phyloP scores from a whole-genome alignment of 768 basidiomycete genomes.

The Mycena filopes region DNA sequence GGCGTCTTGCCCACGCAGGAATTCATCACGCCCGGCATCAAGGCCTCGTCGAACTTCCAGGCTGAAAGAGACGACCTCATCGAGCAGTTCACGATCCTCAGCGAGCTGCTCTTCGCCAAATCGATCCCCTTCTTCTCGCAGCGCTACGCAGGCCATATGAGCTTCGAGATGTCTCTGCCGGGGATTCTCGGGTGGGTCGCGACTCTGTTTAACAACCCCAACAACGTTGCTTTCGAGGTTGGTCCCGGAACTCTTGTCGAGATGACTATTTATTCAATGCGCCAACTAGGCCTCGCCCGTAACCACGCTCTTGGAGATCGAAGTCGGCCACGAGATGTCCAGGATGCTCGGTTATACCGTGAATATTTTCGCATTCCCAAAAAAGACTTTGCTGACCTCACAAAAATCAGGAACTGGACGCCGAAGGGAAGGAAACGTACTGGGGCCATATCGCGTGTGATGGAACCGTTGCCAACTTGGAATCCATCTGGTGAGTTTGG shows the following conservation, averaged over 20 bases:
- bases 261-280: too few species aligned
- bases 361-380: neutral
- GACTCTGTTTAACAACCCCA: slow-evolving; percentile 50
- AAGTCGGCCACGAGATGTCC: slow-evolving; percentile 52
- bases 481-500: slow-evolving; percentile 53
- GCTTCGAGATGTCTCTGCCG: slow-evolving; percentile 45
- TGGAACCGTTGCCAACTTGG: slow-evolving; percentile 58
- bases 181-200: slow-evolving; percentile 42
- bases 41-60: slow-evolving; percentile 34
- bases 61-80: slow-evolving; percentile 27
- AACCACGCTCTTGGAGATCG: slow-evolving; percentile 51
- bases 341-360: slow-evolving; percentile 51
- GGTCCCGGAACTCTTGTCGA: too few species aligned
- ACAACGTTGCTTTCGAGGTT: slow-evolving; percentile 56
- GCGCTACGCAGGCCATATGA: slow-evolving; percentile 54
- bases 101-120: slow-evolving; percentile 40
- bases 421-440: slow-evolving; percentile 28
- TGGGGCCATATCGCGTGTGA: slow-evolving; percentile 59
- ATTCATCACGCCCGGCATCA: slow-evolving; percentile 28
- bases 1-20: slow-evolving; percentile 1
- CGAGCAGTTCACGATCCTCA: slow-evolving; percentile 34
- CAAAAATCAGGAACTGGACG: neutral
- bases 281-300: too few species aligned
- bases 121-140: slow-evolving; percentile 53
- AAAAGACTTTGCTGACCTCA: too few species aligned